Percentiles rank a stretch among this genome's conserved stretches.
These are phyloP conservation scores for Syncephalis plumigaleata DNA, from an alignment of 371 early-diverging fungal species.

Conservation along the genomic window DNA sequence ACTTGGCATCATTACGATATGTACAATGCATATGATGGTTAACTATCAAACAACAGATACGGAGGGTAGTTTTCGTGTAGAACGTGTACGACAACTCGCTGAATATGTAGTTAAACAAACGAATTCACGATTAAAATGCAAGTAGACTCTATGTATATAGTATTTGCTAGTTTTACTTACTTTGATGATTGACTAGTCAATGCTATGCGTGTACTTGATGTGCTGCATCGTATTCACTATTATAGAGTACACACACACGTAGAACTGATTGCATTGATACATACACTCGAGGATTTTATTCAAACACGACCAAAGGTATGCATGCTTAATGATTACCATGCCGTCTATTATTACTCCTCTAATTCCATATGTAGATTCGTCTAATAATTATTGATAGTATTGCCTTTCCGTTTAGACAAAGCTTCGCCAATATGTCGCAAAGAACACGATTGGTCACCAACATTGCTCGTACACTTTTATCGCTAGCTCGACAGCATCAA, in stretches of 20 bases:
- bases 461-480: constrained; percentile 21
- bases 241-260: constrained; percentile 26
- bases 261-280: constrained; percentile 29
- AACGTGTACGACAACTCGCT: constrained; percentile 22
- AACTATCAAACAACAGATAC: constrained; percentile 21
- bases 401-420: constrained; percentile 39
- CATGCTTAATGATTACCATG: neutral
- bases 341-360: neutral
- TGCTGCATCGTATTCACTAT: constrained; percentile 24
- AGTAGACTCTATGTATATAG: neutral
- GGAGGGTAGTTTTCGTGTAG: constrained; percentile 32
- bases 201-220: constrained; percentile 5
- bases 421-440: constrained; percentile 19
- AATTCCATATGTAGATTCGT: constrained; percentile 17
- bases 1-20: no score
- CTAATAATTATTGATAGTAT: constrained; percentile 42
- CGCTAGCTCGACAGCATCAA: constrained; percentile 17
- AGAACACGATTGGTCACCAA: constrained; percentile 22
- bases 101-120: constrained; percentile 2
- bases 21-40: neutral
- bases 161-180: constrained; percentile 2
- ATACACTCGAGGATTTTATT: constrained; percentile 27
- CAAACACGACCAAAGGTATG: constrained; percentile 16
- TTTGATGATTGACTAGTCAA: neutral
- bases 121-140: constrained; percentile 1